phyloP scores from a whole-genome alignment of 306 rosid species.

The Pachyrhizus erosus region DNA sequence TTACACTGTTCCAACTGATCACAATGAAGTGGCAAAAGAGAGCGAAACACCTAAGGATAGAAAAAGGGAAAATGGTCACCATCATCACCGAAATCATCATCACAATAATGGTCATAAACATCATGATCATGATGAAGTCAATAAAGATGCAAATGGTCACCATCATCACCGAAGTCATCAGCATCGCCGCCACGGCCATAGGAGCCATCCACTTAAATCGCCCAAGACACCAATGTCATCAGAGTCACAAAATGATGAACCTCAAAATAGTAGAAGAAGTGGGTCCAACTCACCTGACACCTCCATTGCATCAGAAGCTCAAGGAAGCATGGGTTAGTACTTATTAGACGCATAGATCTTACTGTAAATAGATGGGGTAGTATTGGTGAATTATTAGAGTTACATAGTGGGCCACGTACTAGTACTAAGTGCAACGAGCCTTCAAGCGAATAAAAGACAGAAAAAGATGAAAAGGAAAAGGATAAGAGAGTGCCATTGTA shows the following conservation, averaged over 20 bases:
- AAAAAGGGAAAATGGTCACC: constrained; percentile 50
- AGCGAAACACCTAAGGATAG: constrained; percentile 35
- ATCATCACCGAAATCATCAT: constrained; percentile 29
- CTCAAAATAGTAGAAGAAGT: constrained; percentile 34
- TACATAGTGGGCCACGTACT: neutral
- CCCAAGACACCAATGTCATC: constrained; percentile 52
- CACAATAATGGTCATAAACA: constrained; percentile 37
- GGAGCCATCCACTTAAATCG: constrained; percentile 38
- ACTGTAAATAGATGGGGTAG: constrained; percentile 55
- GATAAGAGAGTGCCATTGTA: constrained; percentile 16
- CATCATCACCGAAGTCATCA: constrained; percentile 32
- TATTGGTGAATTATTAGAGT: constrained; percentile 25
- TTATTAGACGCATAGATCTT: neutral
- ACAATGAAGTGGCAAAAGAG: constrained; percentile 4
- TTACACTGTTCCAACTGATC: constrained; percentile 61
- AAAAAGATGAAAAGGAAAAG: neutral
- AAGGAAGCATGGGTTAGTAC: constrained; percentile 40
- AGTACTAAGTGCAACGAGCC: neutral
- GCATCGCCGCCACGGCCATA: constrained; percentile 33
- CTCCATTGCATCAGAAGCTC: constrained; percentile 46
- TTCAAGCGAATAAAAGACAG: neutral
- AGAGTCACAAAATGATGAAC: constrained; percentile 33
- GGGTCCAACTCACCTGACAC: constrained; percentile 58
- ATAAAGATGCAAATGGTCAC: constrained; percentile 28
- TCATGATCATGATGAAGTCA: neutral